Percentiles rank a stretch among this genome's conserved stretches.
Evolutionary conservation across 2,329 filamentous ascomycete genomes (phyloP).

Genomic region (Curvularia sp.): DNA sequence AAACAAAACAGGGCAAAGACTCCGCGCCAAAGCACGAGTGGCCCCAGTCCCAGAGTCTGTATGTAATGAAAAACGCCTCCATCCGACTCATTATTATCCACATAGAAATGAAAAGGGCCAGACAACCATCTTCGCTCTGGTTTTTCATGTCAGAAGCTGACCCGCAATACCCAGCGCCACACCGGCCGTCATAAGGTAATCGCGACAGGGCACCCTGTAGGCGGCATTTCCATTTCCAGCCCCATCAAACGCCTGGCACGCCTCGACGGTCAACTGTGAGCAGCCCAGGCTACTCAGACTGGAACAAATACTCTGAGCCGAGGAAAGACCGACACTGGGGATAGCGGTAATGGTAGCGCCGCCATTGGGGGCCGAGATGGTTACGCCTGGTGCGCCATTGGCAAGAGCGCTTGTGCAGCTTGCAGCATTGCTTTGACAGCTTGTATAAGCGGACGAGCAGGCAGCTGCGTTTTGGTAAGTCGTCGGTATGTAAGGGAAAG

Average conservation of each 20-base stretch:
- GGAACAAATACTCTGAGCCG: constrained; percentile 42
- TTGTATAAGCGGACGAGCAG: constrained; percentile 62
- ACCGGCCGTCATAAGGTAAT: constrained; percentile 32
- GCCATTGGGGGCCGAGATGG: constrained; percentile 57
- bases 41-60: neutral
- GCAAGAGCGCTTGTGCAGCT: constrained; percentile 53
- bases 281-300: constrained; percentile 56
- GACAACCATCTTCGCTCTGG: neutral
- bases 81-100: constrained; percentile 27
- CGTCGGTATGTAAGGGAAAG: constrained; percentile 62
- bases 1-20: neutral
- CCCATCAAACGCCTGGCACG: constrained; percentile 54
- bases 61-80: neutral
- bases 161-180: constrained; percentile 55
- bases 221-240: constrained; percentile 46
- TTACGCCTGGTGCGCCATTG: constrained; percentile 59
- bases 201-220: constrained; percentile 22
- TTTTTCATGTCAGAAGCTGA: constrained; percentile 34
- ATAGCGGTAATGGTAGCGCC: constrained; percentile 59
- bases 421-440: constrained; percentile 57
- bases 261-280: constrained; percentile 56
- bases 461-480: constrained; percentile 59
- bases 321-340: constrained; percentile 37
- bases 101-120: constrained; percentile 24
- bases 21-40: neutral